A percentile compares a stretch with the other conserved stretches of the same genome.
Evolutionary conservation across 352 stramenopile species (phyloP).

Genomic region (Blastocystis sp.): DNA sequence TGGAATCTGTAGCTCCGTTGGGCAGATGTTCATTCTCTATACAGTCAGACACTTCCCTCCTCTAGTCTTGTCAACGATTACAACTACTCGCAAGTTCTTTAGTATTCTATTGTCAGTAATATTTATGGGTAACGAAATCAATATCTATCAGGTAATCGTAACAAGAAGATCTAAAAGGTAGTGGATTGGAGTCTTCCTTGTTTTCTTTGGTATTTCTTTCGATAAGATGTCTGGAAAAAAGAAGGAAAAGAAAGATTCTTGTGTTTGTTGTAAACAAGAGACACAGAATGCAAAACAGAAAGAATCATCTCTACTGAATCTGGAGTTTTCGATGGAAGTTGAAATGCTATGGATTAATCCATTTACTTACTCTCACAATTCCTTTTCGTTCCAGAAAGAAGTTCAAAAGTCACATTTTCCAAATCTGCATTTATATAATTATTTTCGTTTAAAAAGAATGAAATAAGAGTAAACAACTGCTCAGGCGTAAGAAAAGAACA

Average conservation of each 20-base stretch:
- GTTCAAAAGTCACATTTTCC: no score
- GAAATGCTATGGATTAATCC: no score
- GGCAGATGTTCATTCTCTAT: constrained; percentile 99
- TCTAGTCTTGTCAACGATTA: constrained; percentile 89
- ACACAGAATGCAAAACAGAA: not conserved
- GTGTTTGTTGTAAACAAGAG: not conserved
- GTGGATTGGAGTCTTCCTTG: constrained; percentile 78
- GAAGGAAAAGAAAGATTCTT: not conserved
- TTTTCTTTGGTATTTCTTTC: constrained; percentile 72
- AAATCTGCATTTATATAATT: not conserved
- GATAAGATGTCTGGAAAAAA: constrained; percentile 54
- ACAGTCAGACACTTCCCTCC: constrained; percentile 94
- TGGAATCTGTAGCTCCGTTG: constrained; percentile 85
- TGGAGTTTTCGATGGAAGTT: no score
- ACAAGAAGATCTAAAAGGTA: constrained; percentile 50
- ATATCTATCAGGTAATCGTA: constrained; percentile 66
- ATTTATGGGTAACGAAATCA: constrained; percentile 86
- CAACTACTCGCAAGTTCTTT: constrained; percentile 99
- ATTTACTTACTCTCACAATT: no score
- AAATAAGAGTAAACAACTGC: not conserved
- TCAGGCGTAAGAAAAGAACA: not conserved
- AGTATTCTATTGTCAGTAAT: constrained; percentile 94
- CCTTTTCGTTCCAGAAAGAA: no score
- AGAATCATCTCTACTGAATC: not conserved
- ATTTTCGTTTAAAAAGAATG: not conserved